Evolutionary conservation across 2,329 filamentous ascomycete genomes (phyloP), one percentile per base, ranked within the genome.

Genomic region (Aschersonia sp.): DNA sequence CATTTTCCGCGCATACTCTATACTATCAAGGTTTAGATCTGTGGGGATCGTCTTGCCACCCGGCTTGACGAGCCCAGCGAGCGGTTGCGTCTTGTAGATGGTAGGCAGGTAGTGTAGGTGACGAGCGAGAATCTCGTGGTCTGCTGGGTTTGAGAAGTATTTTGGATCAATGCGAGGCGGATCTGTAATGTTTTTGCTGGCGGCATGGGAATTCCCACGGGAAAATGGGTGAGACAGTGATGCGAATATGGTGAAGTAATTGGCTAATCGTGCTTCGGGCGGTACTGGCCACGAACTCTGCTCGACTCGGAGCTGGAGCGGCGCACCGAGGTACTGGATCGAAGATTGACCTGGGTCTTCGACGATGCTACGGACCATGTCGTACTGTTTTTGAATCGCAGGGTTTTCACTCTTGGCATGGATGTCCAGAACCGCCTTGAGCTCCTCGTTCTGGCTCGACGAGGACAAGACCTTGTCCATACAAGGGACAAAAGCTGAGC

Each of bases 161-260:
- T 47, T 45, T 8, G 53, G 52, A 37, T 54, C 45, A 45, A 52
- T 53, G 29, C 69, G 63, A 0, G 72, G 69, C 30, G 9, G 67
- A 58, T 43, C 71, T 65, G 2, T 63, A 45, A 5, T 65, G 65
- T 14, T 42, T 7, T 42, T 42, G 9, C 10, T 11, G 11, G 61
- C 61, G 50, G 81, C 74, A 61, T 81, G 79, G 49, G 79, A 70
- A 41, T 66, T 66, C 6, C 79, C 79, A 0, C 77, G 70, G 2
- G 73, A 77, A 55, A 77, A 72, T 0, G 79, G 77, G 50, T 81
- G 79, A 40, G 73, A 73, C 32, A 77, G 73, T 53, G 76, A 75
- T 2, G 71, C 68, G 53, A 72, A 72, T 51, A 73, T 64, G 30
- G 75, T 72, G 45, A 77, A 66, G 56, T 74, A 77, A 53, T 79